Evolutionary conservation across 1,284 basidiomycete genomes (phyloP).

Genomic region (Malassezia nana): DNA sequence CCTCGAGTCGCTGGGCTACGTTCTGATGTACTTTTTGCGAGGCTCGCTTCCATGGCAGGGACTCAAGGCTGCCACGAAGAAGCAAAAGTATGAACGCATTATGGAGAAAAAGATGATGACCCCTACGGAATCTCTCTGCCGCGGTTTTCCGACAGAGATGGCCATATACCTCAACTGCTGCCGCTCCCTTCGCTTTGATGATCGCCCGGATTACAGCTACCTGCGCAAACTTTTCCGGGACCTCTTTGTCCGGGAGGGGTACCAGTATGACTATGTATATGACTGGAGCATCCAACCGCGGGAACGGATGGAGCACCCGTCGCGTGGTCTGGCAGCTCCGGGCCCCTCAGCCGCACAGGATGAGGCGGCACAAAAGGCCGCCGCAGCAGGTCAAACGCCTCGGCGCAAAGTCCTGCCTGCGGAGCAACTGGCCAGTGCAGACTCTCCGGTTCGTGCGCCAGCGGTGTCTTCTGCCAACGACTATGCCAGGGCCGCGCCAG

Average conservation of each 20-base stretch:
- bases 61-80: conserved; percentile 48
- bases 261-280: conserved; percentile 49
- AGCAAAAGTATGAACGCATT: conserved; percentile 49
- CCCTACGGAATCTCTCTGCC: conserved; percentile 48
- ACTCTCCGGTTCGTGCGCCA: background rate
- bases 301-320: conserved; percentile 34
- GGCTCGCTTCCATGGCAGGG: conserved; percentile 48
- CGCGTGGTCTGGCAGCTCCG: conserved; percentile 17
- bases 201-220: conserved; percentile 49
- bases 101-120: conserved; percentile 50
- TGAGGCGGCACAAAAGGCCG: conserved; percentile 20
- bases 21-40: conserved; percentile 48
- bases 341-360: conserved; percentile 15
- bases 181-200: conserved; percentile 48
- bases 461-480: conserved; percentile 1
- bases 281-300: conserved; percentile 48
- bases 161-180: conserved; percentile 50
- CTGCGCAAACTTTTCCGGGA: conserved; percentile 50
- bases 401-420: conserved; percentile 43
- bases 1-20: conserved; percentile 47
- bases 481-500: conserved; percentile 8
- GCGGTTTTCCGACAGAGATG: conserved; percentile 49
- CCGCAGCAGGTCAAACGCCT: conserved; percentile 31
- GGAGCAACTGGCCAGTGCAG: conserved; percentile 5
- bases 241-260: conserved; percentile 48